A percentile compares a stretch with the other conserved stretches of the same genome.
These are phyloP conservation scores for Epichloe brachyelytri DNA, from an alignment of 2,329 filamentous ascomycete genomes.

Conservation along the genomic window DNA sequence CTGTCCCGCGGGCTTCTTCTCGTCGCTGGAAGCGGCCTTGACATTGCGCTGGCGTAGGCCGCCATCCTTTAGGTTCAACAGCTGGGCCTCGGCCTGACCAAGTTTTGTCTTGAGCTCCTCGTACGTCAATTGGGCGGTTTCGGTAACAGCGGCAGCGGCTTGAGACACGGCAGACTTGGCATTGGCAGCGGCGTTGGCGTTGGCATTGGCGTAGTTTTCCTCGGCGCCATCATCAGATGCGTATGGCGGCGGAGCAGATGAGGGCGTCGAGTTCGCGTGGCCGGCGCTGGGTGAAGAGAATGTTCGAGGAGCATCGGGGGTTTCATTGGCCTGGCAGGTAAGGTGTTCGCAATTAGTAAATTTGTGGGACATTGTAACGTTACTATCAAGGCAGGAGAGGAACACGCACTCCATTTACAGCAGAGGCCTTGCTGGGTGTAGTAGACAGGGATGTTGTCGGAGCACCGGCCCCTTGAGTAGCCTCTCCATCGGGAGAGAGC, in stretches of 20 bases:
- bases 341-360: slow-evolving; percentile 1
- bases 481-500: slow-evolving; percentile 47
- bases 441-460: slow-evolving; percentile 18
- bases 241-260: slow-evolving; percentile 21
- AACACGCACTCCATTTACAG: slow-evolving; percentile 28
- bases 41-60: slow-evolving; percentile 71
- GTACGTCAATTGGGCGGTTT: slow-evolving; percentile 25
- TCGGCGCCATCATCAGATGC: slow-evolving; percentile 21
- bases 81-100: slow-evolving; percentile 59
- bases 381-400: background rate
- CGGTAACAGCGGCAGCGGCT: slow-evolving; percentile 36
- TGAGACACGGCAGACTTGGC: slow-evolving; percentile 18
- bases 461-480: slow-evolving; percentile 12
- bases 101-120: slow-evolving; percentile 63
- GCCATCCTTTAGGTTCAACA: slow-evolving; percentile 56
- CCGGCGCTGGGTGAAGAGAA: slow-evolving; percentile 31
- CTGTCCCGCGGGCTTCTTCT: slow-evolving; percentile 34
- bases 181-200: slow-evolving; percentile 12
- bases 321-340: slow-evolving; percentile 21
- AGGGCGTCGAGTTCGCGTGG: slow-evolving; percentile 18
- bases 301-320: slow-evolving; percentile 30
- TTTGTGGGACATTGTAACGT: background rate
- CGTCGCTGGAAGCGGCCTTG: slow-evolving; percentile 34
- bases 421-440: slow-evolving; percentile 29
- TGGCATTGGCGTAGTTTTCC: slow-evolving; percentile 11